Evolutionary conservation across 345 rosid genomes (phyloP).

Genomic region (Aurinia saxatilis): DNA sequence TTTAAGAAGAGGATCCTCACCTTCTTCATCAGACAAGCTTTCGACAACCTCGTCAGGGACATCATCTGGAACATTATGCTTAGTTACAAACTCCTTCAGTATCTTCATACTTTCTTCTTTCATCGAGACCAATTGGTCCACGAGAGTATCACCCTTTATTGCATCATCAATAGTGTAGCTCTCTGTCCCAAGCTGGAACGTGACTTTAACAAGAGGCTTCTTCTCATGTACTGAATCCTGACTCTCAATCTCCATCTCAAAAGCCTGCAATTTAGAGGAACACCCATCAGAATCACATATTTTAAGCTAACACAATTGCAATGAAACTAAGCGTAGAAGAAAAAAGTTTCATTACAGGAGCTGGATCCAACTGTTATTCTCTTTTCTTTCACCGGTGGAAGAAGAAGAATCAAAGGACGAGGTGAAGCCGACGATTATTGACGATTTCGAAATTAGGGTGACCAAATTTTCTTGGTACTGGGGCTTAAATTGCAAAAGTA

Average conservation of each 20-base stretch:
- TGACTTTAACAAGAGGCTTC: slow-evolving; percentile 38
- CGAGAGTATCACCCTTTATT: slow-evolving; percentile 37
- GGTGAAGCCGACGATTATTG: too few species aligned
- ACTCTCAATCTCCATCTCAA: slow-evolving; percentile 47
- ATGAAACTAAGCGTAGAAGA: too few species aligned
- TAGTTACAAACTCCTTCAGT: slow-evolving; percentile 77
- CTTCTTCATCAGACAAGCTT: slow-evolving; percentile 52
- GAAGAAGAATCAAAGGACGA: too few species aligned
- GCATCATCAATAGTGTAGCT: slow-evolving; percentile 35
- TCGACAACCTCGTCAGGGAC: slow-evolving; percentile 63
- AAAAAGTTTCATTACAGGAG: too few species aligned
- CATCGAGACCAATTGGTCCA: slow-evolving; percentile 62
- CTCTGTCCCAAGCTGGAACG: slow-evolving; percentile 63
- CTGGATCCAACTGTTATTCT: too few species aligned
- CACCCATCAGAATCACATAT: too few species aligned
- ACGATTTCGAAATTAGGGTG: too few species aligned
- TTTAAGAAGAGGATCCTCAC: slow-evolving; percentile 29
- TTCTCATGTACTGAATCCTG: slow-evolving; percentile 17
- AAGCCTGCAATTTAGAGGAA: neutral
- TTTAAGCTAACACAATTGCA: too few species aligned
- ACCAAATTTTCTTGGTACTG: too few species aligned
- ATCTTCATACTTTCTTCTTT: slow-evolving; percentile 73
- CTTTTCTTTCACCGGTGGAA: too few species aligned
- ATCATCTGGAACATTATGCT: slow-evolving; percentile 66
- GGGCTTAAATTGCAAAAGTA: too few species aligned